Evolutionary conservation across 2,329 filamentous ascomycete species (phyloP).

Genomic region (Ceratocystis variospora): DNA sequence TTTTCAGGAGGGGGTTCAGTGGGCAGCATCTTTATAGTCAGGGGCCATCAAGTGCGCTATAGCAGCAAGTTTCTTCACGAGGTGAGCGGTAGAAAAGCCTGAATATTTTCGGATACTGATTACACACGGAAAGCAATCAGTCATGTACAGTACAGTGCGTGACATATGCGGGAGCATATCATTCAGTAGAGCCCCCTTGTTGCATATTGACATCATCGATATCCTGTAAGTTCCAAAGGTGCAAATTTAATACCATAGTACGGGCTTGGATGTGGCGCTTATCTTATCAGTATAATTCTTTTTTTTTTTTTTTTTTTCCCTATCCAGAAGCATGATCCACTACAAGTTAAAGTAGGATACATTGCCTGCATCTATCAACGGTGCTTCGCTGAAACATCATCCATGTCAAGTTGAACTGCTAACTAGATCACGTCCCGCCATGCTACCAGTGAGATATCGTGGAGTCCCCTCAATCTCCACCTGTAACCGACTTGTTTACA

Average conservation of each 20-base stretch:
- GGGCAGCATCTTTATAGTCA: neutral
- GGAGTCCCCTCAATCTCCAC: too few species aligned
- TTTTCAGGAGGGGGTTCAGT: neutral
- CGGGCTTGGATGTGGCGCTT: constrained; percentile 14
- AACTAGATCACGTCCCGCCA: neutral
- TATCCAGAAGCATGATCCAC: neutral
- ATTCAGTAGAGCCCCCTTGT: neutral
- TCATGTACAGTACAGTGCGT: too few species aligned
- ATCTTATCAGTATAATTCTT: constrained; percentile 9
- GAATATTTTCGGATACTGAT: neutral
- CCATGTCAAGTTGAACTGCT: neutral
- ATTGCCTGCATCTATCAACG: neutral
- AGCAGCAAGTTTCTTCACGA: neutral
- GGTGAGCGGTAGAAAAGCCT: neutral
- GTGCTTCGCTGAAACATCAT: too few species aligned
- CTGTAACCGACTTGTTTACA: neutral
- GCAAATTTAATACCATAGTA: neutral
- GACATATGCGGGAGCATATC: neutral
- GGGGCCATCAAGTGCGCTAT: neutral
- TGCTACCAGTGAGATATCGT: neutral
- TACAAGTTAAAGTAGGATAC: neutral
- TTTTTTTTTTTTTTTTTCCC: neutral
- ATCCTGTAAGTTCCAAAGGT: neutral
- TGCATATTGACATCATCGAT: constrained; percentile 10
- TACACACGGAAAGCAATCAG: too few species aligned